Evolutionary conservation across 1,284 basidiomycete species (phyloP).

Genomic region (Austroboletus niveus): DNA sequence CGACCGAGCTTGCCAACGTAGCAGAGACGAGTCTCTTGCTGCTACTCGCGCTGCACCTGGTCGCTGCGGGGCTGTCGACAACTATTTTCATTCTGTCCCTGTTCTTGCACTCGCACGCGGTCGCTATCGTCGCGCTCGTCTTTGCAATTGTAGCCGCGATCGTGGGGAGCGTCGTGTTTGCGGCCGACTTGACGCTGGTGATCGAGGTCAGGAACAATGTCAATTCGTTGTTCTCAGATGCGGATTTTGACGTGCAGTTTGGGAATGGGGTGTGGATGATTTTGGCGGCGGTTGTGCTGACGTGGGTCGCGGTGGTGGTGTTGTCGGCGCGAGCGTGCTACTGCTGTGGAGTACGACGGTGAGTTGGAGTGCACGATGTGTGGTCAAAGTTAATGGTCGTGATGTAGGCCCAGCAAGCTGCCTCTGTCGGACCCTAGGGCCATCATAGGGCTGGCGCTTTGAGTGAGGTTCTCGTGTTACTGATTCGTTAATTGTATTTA

Average conservation of each 20-base stretch:
- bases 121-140: conserved; percentile 59
- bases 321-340: conserved; percentile 63
- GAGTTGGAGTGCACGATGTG: conserved; percentile 3
- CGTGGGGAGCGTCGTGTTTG: conserved; percentile 53
- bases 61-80: conserved; percentile 57
- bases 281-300: conserved; percentile 48
- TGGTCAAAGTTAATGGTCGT: conserved; percentile 6
- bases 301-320: conserved; percentile 59
- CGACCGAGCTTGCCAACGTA: conserved; percentile 40
- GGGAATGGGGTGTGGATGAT: conserved; percentile 76
- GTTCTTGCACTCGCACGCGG: conserved; percentile 52
- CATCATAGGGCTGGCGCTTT: neutral
- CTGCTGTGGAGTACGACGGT: conserved; percentile 60
- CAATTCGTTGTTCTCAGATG: conserved; percentile 37
- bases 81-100: conserved; percentile 52
- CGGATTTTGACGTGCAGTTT: conserved; percentile 47
- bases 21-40: conserved; percentile 53
- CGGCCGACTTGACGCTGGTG: conserved; percentile 59
- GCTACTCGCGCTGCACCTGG: conserved; percentile 64
- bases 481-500: too few species aligned
- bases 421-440: neutral
- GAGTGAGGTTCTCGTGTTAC: too few species aligned
- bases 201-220: conserved; percentile 48
- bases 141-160: conserved; percentile 54
- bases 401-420: conserved; percentile 10